phyloP scores from a whole-genome alignment of 768 basidiomycete species.

The Erythrobasidium yunnanense region DNA sequence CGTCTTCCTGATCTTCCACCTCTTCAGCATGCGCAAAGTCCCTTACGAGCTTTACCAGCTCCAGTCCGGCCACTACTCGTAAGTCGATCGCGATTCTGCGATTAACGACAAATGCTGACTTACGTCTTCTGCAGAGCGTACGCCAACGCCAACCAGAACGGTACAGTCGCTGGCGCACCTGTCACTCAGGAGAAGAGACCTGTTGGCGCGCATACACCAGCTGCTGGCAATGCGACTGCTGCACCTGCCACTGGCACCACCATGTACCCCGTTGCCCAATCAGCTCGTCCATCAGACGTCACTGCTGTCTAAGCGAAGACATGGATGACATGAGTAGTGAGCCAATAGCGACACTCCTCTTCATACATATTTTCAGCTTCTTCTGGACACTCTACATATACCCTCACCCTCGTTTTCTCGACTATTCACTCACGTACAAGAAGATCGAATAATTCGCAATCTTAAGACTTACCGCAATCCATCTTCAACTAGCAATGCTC shows the following conservation, averaged over 20 bases:
- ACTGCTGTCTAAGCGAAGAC: background rate
- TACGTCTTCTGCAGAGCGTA: background rate
- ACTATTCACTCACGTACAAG: too few relatives aligned
- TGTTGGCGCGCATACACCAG: background rate
- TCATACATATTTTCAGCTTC: too few relatives aligned
- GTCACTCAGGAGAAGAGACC: background rate
- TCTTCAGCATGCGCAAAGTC: constrained; percentile 1
- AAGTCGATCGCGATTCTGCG: too few relatives aligned
- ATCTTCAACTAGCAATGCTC: too few relatives aligned
- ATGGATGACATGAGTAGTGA: too few relatives aligned
- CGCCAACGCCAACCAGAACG: background rate
- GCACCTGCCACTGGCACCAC: background rate
- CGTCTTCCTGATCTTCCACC: constrained; percentile 28
- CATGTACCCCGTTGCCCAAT: background rate
- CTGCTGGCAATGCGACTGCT: background rate
- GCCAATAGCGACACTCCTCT: too few relatives aligned
- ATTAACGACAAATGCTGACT: too few relatives aligned
- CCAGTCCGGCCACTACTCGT: constrained; percentile 23
- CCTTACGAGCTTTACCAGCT: constrained; percentile 17
- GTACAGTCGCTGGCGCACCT: background rate
- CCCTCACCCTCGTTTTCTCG: too few relatives aligned
- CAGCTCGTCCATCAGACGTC: background rate
- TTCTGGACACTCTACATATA: too few relatives aligned
- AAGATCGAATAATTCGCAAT: too few relatives aligned
- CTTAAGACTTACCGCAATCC: too few relatives aligned